Base-by-base conservation (phyloP, 495 filamentous ascomycete species). In the Neurospora terricola region DNA sequence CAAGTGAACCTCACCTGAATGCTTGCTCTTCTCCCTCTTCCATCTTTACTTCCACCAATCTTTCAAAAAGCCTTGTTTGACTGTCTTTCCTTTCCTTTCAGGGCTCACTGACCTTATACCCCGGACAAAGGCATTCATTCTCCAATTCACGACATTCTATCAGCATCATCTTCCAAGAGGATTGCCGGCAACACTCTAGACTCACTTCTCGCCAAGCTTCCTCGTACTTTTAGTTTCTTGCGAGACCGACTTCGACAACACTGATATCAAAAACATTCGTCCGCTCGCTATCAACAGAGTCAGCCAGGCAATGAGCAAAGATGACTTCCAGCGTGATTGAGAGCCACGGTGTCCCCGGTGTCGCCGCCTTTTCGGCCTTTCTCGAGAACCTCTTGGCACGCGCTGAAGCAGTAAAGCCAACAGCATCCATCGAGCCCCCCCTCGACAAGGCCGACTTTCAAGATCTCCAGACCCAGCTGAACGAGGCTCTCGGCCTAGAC, bases 381-480 rank as follows among this genome's bases (percentile, higher is more conserved):
- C 82, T 97, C 16, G 81, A 87, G 69, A 79, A 86, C 39, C 87
- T 96, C 37, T 84, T 97, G 62, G 78, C 84, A 40, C 88, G 85
- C 75, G 93, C 92, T 74, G 85, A 87, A 54, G 75, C 86, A 39
- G 79, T 91, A 71, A 97, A 96, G 82, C 84, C 85, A 3, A 84
- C 86, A 73, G 83, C 84, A 38, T 85, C 88, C 16, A 90, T 97
- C 75, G 93, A 98, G 75, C 94, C 93, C 36, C 88, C 93, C 11
- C 85, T 99, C 77, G 87, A 87, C 16, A 88, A 91, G 74, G 80
- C 85, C 45, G 85, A 89, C 76, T 85, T 93, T 59, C 79, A 81
- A 23, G 82, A 87, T 70, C 77, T 86, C 27, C 78, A 87, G 27
- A 75, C 79, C 10, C 82, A 78, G 36, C 78, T 88, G 27, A 79